Evolutionary conservation across 345 rosid species (phyloP), one percentile per base, ranked within the genome.

Genomic region (Linum usitatissimum): DNA sequence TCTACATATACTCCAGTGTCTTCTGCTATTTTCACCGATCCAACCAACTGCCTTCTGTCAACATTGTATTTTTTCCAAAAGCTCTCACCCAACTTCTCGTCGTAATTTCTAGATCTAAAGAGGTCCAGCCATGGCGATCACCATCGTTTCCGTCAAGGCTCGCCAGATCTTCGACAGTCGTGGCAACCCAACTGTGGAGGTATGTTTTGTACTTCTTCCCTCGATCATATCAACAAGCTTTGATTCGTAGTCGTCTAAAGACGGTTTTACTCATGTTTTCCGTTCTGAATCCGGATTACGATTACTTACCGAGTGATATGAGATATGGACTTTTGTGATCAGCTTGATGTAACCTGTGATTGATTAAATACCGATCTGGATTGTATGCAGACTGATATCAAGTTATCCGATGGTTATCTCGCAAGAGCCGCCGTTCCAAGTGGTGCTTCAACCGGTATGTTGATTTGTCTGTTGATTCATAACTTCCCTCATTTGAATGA

Each of bases 401-500:
- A 14, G 64, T 70, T 80, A 7, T 73, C 79, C 17, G 81, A 83
- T 53, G 79, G 80, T 3, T 64, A 69, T 55, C 1, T 66, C 5
- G 83, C 77, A n/a, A 78, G 91, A 61, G 91, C 88, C 51, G 84
- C 91, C 51, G 91, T 85, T 28, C 91, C 91, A 0, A 83, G 88
- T 55, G 91, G 91, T 60, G 91, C 86, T 58, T 85, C 88, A 48
- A 85, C 88, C 23, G 88, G 86, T 85, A 66, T 54, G 68, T 45
- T 10, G 51, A 9, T 45, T 45, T 45, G 51, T 10, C 51, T 45
- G 4, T 45, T 45, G 38, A 34, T 45, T 45, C 3, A 15, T 10
- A 45, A 45, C 2, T 15, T 45, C 4, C 3, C 15, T 3, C 2
- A 45, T 45, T 10, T 10, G 4, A 10, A 12, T 10, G 51, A 7